These are phyloP conservation scores for Plasmodium reichenowi DNA, from an alignment of 169 alveolate genomes.

Conservation along the genomic window DNA sequence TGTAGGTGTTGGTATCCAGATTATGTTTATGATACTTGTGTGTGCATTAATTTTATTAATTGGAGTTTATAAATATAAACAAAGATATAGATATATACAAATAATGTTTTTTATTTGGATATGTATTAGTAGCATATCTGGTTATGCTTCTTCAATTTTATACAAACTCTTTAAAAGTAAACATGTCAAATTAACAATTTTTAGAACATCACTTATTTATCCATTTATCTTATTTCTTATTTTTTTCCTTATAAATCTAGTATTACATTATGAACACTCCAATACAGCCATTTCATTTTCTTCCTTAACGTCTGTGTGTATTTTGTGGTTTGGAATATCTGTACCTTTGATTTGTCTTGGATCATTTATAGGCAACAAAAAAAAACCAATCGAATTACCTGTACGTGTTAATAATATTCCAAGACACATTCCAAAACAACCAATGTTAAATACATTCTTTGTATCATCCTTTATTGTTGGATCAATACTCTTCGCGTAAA, in stretches of 20 bases:
- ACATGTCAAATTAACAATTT: slow-evolving; percentile 12
- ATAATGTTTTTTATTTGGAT: slow-evolving; percentile 90
- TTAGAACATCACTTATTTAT: slow-evolving; percentile 32
- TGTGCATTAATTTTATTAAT: slow-evolving; percentile 87
- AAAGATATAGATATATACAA: slow-evolving; percentile 78
- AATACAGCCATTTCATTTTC: slow-evolving; percentile 58
- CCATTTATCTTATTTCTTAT: slow-evolving; percentile 27
- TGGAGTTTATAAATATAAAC: slow-evolving; percentile 70
- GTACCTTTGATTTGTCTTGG: slow-evolving; percentile 87
- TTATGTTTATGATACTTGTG: slow-evolving; percentile 80
- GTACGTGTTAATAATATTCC: slow-evolving; percentile 91
- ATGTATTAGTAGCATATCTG: slow-evolving; percentile 91
- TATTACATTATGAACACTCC: slow-evolving; percentile 57
- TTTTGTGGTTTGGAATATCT: slow-evolving; percentile 87
- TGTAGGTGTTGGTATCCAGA: slow-evolving; percentile 92
- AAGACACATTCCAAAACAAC: slow-evolving; percentile 88
- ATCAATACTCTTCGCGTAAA: slow-evolving; percentile 85
- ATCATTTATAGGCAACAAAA: slow-evolving; percentile 85
- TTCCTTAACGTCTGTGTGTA: slow-evolving; percentile 37
- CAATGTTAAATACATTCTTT: slow-evolving; percentile 84
- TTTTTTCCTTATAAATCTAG: slow-evolving; percentile 34
- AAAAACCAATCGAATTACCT: slow-evolving; percentile 86
- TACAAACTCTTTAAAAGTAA: slow-evolving; percentile 84
- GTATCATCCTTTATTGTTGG: slow-evolving; percentile 86
- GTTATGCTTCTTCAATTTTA: slow-evolving; percentile 87